A percentile compares a stretch with the other conserved stretches of the same genome.
phyloP scores from a whole-genome alignment of 441 rosid genomes.

The Jatropha podagrica region DNA sequence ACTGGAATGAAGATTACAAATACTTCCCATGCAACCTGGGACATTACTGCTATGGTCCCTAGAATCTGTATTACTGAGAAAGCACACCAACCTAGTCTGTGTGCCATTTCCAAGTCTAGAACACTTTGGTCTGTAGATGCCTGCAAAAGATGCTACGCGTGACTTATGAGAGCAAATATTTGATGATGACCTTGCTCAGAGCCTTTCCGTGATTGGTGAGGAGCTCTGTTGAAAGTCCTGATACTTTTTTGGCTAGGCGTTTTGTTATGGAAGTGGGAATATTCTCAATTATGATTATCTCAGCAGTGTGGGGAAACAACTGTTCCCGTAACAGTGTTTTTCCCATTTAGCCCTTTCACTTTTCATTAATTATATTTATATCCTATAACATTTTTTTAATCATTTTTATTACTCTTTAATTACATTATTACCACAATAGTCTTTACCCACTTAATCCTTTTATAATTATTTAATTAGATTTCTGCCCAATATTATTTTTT shows the following conservation, averaged over 20 bases:
- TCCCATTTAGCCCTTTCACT: too few species aligned
- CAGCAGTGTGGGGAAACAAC: too few species aligned
- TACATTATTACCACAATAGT: too few species aligned
- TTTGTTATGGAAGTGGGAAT: background rate
- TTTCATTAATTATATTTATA: too few species aligned
- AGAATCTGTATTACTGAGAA: constrained; percentile 78
- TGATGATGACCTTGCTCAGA: background rate
- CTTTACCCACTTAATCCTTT: too few species aligned
- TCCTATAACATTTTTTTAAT: too few species aligned
- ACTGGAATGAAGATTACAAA: constrained; percentile 97
- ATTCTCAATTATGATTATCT: background rate
- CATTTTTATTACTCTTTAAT: too few species aligned
- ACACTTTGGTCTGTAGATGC: constrained; percentile 96
- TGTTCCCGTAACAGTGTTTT: too few species aligned
- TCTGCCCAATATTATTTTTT: too few species aligned
- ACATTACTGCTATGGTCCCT: constrained; percentile 89
- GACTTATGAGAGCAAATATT: background rate
- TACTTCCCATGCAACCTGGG: constrained; percentile 99
- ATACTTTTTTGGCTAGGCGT: background rate
- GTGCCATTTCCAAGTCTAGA: constrained; percentile 80
- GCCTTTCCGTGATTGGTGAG: background rate
- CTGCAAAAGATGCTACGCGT: constrained; percentile 33
- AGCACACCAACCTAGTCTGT: constrained; percentile 88
- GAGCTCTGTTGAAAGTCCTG: background rate
- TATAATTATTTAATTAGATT: too few species aligned